These are phyloP conservation scores for Forsythia viridissima DNA, from an alignment of 257 asterid species.

Conservation along the genomic window DNA sequence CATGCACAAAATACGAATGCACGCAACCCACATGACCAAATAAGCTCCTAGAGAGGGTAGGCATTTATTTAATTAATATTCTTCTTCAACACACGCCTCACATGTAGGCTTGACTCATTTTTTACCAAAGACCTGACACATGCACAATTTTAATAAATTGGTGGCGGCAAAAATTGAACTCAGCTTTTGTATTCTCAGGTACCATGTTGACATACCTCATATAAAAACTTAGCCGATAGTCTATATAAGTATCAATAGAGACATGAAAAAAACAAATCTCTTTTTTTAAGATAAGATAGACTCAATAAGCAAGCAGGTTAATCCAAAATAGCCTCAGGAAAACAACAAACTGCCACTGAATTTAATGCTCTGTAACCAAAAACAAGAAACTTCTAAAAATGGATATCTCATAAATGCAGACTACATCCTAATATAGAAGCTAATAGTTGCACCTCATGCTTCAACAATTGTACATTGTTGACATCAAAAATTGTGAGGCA, in stretches of 20 bases:
- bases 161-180: not conserved
- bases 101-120: too few species aligned
- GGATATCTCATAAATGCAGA: not conserved
- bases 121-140: not conserved
- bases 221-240: too few species aligned
- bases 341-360: not conserved
- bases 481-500: not conserved
- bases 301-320: too few species aligned
- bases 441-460: not conserved
- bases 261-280: too few species aligned
- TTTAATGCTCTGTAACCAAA: not conserved
- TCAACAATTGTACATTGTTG: not conserved
- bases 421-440: not conserved
- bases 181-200: not conserved
- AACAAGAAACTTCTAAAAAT: not conserved
- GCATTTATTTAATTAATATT: too few species aligned
- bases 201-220: too few species aligned
- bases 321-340: not conserved
- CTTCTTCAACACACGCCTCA: not conserved
- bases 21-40: too few species aligned
- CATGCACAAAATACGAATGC: too few species aligned
- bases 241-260: too few species aligned
- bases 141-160: not conserved
- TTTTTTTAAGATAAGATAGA: too few species aligned
- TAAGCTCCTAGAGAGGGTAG: not conserved